These are phyloP conservation scores for Phytophthora meadii DNA, from an alignment of 352 stramenopile species.

Conservation along the genomic window DNA sequence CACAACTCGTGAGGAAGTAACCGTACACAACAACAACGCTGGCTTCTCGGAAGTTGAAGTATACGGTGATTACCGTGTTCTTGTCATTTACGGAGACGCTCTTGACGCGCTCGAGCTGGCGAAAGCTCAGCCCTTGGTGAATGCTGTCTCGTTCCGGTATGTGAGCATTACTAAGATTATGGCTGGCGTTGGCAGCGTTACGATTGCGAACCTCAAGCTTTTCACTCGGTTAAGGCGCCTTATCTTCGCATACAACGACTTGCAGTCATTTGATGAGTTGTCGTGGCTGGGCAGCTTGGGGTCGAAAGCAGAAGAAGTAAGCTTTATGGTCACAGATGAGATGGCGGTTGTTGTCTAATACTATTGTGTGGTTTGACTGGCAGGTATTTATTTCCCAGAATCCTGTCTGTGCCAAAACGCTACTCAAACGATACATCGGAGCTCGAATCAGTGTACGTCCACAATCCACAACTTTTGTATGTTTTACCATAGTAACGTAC, in stretches of 20 bases:
- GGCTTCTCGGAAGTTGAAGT: slow-evolving; percentile 82
- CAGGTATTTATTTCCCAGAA: slow-evolving; percentile 77
- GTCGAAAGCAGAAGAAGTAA: slow-evolving; percentile 71
- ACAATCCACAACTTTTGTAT: background rate
- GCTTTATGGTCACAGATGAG: background rate
- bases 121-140: slow-evolving; percentile 60
- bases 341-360: background rate
- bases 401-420: slow-evolving; percentile 52
- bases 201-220: slow-evolving; percentile 59
- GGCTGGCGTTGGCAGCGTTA: slow-evolving; percentile 35
- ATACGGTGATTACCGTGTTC: slow-evolving; percentile 66
- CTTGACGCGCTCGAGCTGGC: slow-evolving; percentile 65
- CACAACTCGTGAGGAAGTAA: slow-evolving; percentile 54
- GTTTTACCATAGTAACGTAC: background rate
- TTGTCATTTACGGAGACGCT: slow-evolving; percentile 74
- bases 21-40: slow-evolving; percentile 54
- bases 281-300: slow-evolving; percentile 60
- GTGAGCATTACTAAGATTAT: slow-evolving; percentile 55
- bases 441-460: slow-evolving; percentile 55
- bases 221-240: slow-evolving; percentile 64
- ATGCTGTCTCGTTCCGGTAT: slow-evolving; percentile 75
- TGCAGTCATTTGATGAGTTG: slow-evolving; percentile 70
- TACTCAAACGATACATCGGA: slow-evolving; percentile 66
- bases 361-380: background rate
- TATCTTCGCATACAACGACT: slow-evolving; percentile 74